Evolutionary conservation across 129 eudicot species (phyloP).

Genomic region (Saposhnikovia divaricata): DNA sequence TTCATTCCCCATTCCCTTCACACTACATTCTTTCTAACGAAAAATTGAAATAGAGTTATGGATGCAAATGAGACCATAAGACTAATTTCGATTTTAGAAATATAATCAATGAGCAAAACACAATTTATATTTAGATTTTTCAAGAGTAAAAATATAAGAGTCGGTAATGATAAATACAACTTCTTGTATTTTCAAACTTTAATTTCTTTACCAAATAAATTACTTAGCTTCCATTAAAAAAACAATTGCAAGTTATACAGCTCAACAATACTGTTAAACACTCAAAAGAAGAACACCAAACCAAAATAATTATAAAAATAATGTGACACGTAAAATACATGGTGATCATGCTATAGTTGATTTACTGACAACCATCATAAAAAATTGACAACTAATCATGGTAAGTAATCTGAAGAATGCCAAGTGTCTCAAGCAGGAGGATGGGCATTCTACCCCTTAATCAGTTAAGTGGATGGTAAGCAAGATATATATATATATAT

Average conservation of each 20-base stretch:
- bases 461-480: no score
- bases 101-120: neutral
- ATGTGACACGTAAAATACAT: neutral
- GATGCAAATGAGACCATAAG: neutral
- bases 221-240: neutral
- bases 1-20: neutral
- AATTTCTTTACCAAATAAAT: neutral
- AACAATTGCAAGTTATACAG: neutral
- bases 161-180: neutral
- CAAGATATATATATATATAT: no score
- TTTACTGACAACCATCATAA: no score
- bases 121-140: neutral
- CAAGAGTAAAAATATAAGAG: neutral
- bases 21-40: neutral
- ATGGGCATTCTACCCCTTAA: no score
- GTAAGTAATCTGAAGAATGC: no score
- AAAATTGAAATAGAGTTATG: neutral
- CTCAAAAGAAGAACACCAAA: neutral
- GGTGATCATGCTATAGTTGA: neutral
- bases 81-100: neutral
- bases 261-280: neutral
- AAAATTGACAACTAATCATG: no score
- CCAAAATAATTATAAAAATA: neutral
- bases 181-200: neutral
- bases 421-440: no score